Base-by-base conservation (phyloP, 2,329 filamentous ascomycete species). In the Fusarium multiceps region DNA sequence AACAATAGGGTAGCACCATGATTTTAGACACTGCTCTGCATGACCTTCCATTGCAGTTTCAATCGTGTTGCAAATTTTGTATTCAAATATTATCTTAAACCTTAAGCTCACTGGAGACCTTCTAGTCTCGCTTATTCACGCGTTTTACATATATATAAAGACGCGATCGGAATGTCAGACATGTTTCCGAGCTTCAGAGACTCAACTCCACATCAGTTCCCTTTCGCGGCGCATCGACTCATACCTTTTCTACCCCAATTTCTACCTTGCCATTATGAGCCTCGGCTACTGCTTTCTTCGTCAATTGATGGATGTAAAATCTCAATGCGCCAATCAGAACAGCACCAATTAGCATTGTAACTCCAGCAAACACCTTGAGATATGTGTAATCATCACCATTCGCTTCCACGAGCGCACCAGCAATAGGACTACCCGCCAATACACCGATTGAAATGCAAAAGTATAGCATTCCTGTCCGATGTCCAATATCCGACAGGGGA, bases 101-200 rank as follows among this genome's bases (percentile, higher is more conserved):
- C 2, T n/a, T 12, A 37, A 2, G 10, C 18, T n/a, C 6, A n/a
- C 6, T 1, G 6, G 3, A 37, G 10, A n/a, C 1, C 0, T 7
- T 7, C 6, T 7, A 11, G 34, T 37, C 9, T 37, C 18, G 3
- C 10, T 6, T 1, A 12, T 11, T 37, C 3, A n/a, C 34, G 18
- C 18, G 34, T 12, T n/a, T 7, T n/a, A 4, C 10, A 37, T n/a
- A 4, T 5, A 6, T 37, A 4, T n/a, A 4, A 37, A 37, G 10
- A 37, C 10, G 34, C 10, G 6, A 12, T n/a, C 10, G 18, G 34
- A 37, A n/a, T 37, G 34, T 37, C 6, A 37, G 2, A 11, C 10
- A 37, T 37, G 18, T n/a, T 37, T n/a, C 34, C 34, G 10, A 37
- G 6, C 34, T 11, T 4, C 0, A 11, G 4, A 7, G 6, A 18